Evolutionary conservation across 306 rosid genomes (phyloP).

Genomic region (Quercus alba): DNA sequence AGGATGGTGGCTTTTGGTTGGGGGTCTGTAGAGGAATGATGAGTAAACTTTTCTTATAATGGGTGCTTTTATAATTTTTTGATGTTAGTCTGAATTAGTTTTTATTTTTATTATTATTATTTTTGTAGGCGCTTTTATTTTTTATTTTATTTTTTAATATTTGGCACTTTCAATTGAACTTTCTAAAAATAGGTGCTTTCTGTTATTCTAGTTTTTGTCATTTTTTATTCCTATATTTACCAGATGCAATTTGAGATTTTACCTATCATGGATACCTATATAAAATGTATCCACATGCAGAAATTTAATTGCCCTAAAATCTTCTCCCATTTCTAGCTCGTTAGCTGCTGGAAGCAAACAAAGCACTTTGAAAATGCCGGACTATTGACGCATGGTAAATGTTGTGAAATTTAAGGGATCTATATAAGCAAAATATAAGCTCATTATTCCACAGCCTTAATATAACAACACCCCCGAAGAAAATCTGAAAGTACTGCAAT

Average conservation of each 20-base stretch:
- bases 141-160: too few relatives aligned
- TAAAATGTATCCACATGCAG: neutral
- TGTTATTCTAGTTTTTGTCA: neutral
- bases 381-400: too few relatives aligned
- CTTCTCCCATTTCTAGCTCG: too few relatives aligned
- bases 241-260: neutral
- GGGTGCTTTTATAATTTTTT: slow-evolving; percentile 37
- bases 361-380: too few relatives aligned
- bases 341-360: too few relatives aligned
- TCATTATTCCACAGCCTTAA: too few relatives aligned
- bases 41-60: slow-evolving; percentile 32
- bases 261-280: neutral
- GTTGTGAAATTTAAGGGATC: too few relatives aligned
- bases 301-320: too few relatives aligned
- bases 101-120: neutral
- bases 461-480: too few relatives aligned
- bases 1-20: slow-evolving; percentile 36
- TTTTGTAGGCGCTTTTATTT: neutral
- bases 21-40: slow-evolving; percentile 56
- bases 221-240: neutral
- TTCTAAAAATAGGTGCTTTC: neutral
- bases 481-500: too few relatives aligned
- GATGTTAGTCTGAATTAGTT: slow-evolving; percentile 11
- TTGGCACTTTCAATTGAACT: neutral
- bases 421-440: too few relatives aligned